These are phyloP conservation scores for Harringtonia aguacate DNA, from an alignment of 2,329 filamentous ascomycete species.

Conservation along the genomic window DNA sequence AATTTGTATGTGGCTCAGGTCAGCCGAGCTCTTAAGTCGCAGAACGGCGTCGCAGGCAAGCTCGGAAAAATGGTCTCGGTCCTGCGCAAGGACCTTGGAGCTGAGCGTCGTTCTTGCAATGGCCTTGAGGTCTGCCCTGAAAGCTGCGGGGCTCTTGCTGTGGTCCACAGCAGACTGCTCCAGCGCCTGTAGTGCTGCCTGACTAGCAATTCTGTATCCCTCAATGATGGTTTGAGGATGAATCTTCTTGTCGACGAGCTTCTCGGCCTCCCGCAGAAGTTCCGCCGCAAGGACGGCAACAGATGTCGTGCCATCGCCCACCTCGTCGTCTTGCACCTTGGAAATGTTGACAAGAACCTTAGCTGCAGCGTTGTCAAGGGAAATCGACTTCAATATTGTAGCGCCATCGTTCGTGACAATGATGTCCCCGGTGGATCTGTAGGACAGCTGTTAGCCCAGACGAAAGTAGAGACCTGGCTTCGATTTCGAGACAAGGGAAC, in stretches of 20 bases:
- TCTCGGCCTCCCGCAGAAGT: conserved; percentile 90
- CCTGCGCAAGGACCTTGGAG: conserved; percentile 93
- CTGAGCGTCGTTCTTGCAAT: conserved; percentile 94
- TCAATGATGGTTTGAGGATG: conserved; percentile 99
- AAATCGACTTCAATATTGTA: conserved; percentile 96
- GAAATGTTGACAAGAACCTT: conserved; percentile 99
- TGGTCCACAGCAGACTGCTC: conserved; percentile 81
- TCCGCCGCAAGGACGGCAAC: conserved; percentile 93
- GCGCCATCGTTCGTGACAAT: conserved; percentile 99
- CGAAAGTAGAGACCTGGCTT: neutral
- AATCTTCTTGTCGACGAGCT: conserved; percentile 95
- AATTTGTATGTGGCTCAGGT: conserved; percentile 96
- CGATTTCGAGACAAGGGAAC: no score
- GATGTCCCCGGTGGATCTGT: conserved; percentile 86
- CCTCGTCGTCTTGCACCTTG: conserved; percentile 98
- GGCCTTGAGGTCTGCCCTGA: conserved; percentile 78
- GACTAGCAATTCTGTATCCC: conserved; percentile 93
- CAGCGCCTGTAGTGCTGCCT: conserved; percentile 74
- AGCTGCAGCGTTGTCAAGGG: conserved; percentile 93
- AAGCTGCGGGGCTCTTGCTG: conserved; percentile 70
- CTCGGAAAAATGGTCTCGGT: conserved; percentile 81
- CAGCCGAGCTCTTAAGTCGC: conserved; percentile 78
- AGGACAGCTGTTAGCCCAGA: neutral
- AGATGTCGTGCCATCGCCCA: conserved; percentile 96
- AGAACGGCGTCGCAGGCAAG: conserved; percentile 88